These are phyloP conservation scores for Colletotrichum ledebouriae DNA, from an alignment of 2,329 filamentous ascomycete species.

Conservation along the genomic window DNA sequence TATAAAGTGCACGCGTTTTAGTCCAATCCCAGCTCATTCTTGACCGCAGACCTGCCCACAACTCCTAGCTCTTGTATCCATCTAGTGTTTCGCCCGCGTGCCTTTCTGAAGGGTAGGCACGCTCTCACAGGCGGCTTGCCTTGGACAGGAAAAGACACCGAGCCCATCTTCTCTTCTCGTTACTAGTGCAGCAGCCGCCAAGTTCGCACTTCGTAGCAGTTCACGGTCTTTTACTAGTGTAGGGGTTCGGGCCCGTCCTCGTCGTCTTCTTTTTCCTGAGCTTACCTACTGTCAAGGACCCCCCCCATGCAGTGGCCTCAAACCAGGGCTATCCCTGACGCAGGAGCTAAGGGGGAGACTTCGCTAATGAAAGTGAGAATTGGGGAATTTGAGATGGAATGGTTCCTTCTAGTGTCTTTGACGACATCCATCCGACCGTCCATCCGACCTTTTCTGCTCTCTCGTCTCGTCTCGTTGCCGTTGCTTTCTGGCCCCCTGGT, in stretches of 20 bases:
- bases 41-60: slow-evolving; percentile 19
- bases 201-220: too few species aligned
- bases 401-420: slow-evolving; percentile 6
- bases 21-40: slow-evolving; percentile 20
- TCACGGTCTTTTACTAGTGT: too few species aligned
- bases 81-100: slow-evolving; percentile 21
- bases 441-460: slow-evolving; percentile 1
- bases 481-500: too few species aligned
- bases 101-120: not conserved
- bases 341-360: slow-evolving; percentile 24
- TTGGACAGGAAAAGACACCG: slow-evolving; percentile 30
- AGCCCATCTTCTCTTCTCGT: slow-evolving; percentile 3
- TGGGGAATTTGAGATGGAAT: not conserved
- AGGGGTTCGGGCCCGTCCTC: not conserved
- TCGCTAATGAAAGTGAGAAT: slow-evolving; percentile 10
- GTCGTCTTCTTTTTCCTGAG: not conserved
- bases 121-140: slow-evolving; percentile 18
- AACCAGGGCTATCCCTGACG: slow-evolving; percentile 38
- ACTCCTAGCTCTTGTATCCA: slow-evolving; percentile 7
- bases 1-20: not conserved
- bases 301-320: slow-evolving; percentile 37
- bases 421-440: slow-evolving; percentile 2
- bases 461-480: not conserved
- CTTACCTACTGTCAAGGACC: slow-evolving; percentile 26
- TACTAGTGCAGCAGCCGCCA: slow-evolving; percentile 4